phyloP scores from a whole-genome alignment of 2,329 filamentous ascomycete genomes.

The Trichoderma gracile region DNA sequence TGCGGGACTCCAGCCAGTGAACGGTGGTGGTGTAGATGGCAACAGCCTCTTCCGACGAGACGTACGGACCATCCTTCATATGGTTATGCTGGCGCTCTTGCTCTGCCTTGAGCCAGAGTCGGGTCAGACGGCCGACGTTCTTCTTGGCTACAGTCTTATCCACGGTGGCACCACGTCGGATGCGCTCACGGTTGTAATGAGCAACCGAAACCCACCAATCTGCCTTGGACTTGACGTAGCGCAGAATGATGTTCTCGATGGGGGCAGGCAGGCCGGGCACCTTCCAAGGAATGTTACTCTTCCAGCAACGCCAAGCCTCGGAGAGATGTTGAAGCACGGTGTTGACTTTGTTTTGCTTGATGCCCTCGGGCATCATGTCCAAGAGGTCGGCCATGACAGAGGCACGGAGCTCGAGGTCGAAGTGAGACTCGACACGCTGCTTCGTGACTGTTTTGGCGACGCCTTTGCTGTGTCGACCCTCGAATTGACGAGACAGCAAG shows the following conservation, averaged over 20 bases:
- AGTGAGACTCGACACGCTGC: conserved; percentile 97
- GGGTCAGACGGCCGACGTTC: conserved; percentile 90
- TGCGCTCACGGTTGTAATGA: conserved; percentile 97
- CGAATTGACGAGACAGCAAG: conserved; percentile 92
- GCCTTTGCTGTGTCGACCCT: conserved; percentile 97
- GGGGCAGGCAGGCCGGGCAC: conserved; percentile 93
- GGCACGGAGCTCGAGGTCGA: conserved; percentile 92
- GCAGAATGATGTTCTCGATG: conserved; percentile 97
- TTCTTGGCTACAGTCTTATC: conserved; percentile 99
- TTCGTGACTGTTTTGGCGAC: conserved; percentile 99
- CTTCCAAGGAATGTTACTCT: conserved; percentile 99
- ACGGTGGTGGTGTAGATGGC: conserved; percentile 99
- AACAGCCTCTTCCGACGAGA: conserved; percentile 96
- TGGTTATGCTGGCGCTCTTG: conserved; percentile 99
- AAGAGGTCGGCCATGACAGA: conserved; percentile 99
- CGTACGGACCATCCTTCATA: conserved; percentile 98
- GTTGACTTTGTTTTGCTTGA: conserved; percentile 99
- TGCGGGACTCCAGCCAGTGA: conserved; percentile 96
- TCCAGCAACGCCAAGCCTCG: conserved; percentile 99
- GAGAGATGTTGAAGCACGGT: conserved; percentile 95
- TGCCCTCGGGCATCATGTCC: conserved; percentile 99
- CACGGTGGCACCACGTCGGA: conserved; percentile 91
- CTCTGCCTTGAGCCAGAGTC: conserved; percentile 96
- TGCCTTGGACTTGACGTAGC: conserved; percentile 98
- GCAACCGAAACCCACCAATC: conserved; percentile 99